A percentile compares a stretch with the other conserved stretches of the same genome.
phyloP scores from a whole-genome alignment of 139 green algal genomes.

The Tetratostichococcus sp. region DNA sequence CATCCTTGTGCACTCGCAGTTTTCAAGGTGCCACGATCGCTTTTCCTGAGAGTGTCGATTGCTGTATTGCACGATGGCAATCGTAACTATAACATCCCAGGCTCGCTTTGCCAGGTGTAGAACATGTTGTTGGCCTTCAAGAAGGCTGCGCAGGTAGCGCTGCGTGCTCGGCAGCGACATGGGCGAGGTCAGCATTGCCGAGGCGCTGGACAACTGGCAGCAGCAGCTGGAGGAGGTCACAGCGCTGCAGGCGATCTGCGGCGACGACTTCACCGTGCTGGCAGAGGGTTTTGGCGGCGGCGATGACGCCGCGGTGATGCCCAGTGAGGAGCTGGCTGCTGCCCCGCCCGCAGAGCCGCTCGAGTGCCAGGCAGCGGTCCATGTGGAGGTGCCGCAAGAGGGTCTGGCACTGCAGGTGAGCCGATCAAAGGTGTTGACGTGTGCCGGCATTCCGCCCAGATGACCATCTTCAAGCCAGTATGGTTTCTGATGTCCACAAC shows the following conservation, averaged over 20 bases:
- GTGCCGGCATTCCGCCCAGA: no score
- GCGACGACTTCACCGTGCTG: conserved; percentile 43
- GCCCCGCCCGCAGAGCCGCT: conserved; percentile 1
- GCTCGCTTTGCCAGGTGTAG: no score
- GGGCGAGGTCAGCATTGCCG: no score
- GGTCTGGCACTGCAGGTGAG: not conserved
- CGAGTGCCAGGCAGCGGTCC: conserved; percentile 26
- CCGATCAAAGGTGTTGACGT: not conserved
- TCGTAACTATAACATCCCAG: no score
- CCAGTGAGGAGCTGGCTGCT: not conserved
- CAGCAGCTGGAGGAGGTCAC: conserved; percentile 63
- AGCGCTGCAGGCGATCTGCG: conserved; percentile 55
- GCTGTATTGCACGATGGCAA: not conserved
- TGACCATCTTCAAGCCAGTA: no score
- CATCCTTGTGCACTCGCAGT: conserved; percentile 13
- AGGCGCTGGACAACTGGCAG: conserved; percentile 46
- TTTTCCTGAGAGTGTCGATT: no score
- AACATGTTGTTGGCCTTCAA: no score
- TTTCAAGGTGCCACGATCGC: conserved; percentile 11
- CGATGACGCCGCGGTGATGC: not conserved
- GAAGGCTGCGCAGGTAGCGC: no score
- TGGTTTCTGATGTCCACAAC: not conserved
- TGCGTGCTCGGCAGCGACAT: not conserved
- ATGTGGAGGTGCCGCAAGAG: conserved; percentile 6
- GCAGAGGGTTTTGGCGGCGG: not conserved